phyloP scores from a whole-genome alignment of 495 filamentous ascomycete species.

The Tetracladium marchalianum region DNA sequence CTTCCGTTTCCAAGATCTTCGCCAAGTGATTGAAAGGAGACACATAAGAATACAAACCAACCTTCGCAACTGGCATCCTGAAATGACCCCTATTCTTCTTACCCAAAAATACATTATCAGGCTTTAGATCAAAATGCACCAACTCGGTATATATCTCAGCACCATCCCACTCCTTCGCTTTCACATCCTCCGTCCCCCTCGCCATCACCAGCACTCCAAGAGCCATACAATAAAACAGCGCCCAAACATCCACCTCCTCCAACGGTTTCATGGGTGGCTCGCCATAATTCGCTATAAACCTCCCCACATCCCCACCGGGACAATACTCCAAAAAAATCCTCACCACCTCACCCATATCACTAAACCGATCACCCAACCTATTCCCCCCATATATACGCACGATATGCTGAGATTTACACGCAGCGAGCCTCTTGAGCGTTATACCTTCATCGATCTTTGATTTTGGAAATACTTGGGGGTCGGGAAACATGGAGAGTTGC shows the following conservation, averaged over 20 bases:
- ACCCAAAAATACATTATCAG: constrained; percentile 1
- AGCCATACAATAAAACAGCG: constrained; percentile 1
- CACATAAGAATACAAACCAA: background rate
- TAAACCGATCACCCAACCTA: background rate
- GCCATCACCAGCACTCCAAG: background rate
- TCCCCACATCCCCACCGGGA: constrained; percentile 2
- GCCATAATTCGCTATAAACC: background rate
- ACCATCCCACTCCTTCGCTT: background rate
- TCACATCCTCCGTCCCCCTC: background rate
- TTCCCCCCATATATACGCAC: constrained; percentile 1
- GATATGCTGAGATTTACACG: background rate
- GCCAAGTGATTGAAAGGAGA: too few species aligned
- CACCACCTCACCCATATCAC: background rate
- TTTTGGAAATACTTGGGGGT: background rate
- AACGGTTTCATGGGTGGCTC: background rate
- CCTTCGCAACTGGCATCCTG: background rate
- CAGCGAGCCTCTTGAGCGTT: background rate
- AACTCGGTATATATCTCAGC: background rate
- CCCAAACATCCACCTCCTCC: background rate
- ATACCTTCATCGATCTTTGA: background rate
- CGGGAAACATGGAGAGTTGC: background rate
- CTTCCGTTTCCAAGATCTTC: background rate
- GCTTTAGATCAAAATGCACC: background rate
- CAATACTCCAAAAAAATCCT: constrained; percentile 3
- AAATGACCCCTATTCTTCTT: background rate